Base-by-base conservation (phyloP, 345 rosid genomes). In the Gossypium thurberi region DNA sequence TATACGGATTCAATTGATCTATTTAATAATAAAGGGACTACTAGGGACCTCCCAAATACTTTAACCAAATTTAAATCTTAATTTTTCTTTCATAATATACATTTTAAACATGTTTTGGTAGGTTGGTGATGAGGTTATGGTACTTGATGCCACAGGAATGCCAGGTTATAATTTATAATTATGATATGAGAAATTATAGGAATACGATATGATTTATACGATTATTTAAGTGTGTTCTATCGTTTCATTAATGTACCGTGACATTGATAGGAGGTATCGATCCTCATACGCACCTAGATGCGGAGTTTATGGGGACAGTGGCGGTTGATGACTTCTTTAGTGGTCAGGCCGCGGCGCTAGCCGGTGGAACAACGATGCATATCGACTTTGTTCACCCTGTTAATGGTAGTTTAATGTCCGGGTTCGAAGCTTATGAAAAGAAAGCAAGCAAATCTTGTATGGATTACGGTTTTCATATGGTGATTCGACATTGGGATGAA, bases 381-480 rank as follows among this genome's bases (percentile, higher is more conserved):
- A 92, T 94, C 60, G 97, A 94, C 87, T 52, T 92, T 81, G 93
- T 87, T 76, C 84, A 88, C 65, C 98, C 98, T 15, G 84, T 90
- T 65, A 81, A 86, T 78, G 97, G 97, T 6, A 88, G 88, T 77
- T 84, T 92, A 71, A 77, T 71, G 56, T 89, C 94, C 73, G 98
- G 98, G 64, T 82, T 82, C 70, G 81, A 87, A 84, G 82, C 87
- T 51, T 94, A 94, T 74, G 85, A 86, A 72, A 84, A 85, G 68
- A 94, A 92, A 78, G 89, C 94, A 3, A 80, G 80, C 75, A 82
- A 74, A 0, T 82, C 98, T 8, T 92, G 95, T 71, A 92, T 94
- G 98, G 98, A 94, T 81, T 90, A 94, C 63, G 99, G 98, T 81
- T 94, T 90, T 82, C 99, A 94, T 85, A 77, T 94, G 98, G 99